phyloP scores from a whole-genome alignment of 2,329 filamentous ascomycete genomes.

The Aspergillus terreus region DNA sequence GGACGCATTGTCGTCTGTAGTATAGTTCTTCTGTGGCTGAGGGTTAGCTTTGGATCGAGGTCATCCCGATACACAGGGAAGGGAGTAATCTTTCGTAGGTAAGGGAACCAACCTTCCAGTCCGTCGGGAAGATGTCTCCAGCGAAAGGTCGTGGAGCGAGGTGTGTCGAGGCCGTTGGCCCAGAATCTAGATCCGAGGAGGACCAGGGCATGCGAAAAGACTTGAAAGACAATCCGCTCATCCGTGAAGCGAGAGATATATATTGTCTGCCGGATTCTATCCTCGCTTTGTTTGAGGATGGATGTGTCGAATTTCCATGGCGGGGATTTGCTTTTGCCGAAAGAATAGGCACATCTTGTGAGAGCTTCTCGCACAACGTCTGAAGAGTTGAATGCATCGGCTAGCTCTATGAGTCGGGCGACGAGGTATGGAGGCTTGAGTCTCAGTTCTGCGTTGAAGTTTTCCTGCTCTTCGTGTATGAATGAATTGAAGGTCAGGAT shows the following conservation, averaged over 20 bases:
- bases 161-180: constrained; percentile 26
- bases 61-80: neutral
- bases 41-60: constrained; percentile 3
- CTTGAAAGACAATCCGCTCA: constrained; percentile 22
- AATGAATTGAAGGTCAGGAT: constrained; percentile 27
- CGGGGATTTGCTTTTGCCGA: constrained; percentile 25
- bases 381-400: constrained; percentile 34
- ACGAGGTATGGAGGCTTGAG: constrained; percentile 28
- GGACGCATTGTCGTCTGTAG: constrained; percentile 36
- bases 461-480: constrained; percentile 13
- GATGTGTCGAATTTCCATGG: constrained; percentile 21
- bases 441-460: constrained; percentile 24
- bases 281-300: constrained; percentile 33
- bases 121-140: constrained; percentile 38
- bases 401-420: constrained; percentile 29
- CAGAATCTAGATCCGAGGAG: constrained; percentile 36
- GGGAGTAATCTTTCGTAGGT: too few species aligned
- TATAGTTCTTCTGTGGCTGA: constrained; percentile 39
- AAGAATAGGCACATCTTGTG: constrained; percentile 23
- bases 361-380: constrained; percentile 21
- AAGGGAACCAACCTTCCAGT: constrained; percentile 34
- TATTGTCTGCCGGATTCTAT: constrained; percentile 37
- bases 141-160: constrained; percentile 17
- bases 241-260: constrained; percentile 34
- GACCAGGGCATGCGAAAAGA: constrained; percentile 33